Evolutionary conservation across 495 filamentous ascomycete species (phyloP).

Genomic region (Aspergillus sclerotiicarbonarius): DNA sequence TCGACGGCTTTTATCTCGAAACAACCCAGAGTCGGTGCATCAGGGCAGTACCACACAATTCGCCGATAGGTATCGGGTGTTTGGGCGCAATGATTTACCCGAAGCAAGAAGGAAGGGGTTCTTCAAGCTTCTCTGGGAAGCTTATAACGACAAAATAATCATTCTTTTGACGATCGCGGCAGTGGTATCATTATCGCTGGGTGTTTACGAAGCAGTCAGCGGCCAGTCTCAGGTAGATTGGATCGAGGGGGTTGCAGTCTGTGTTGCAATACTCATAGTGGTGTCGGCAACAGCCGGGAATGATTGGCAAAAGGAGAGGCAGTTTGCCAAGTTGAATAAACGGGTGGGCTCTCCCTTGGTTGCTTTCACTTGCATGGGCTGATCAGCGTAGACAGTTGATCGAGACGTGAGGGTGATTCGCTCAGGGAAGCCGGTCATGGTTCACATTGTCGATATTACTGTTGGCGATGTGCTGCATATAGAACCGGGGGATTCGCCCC

Average conservation of each 20-base stretch:
- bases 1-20: too few relatives aligned
- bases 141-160: conserved; percentile 83
- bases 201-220: conserved; percentile 61
- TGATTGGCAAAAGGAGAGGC: conserved; percentile 76
- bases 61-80: conserved; percentile 67
- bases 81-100: conserved; percentile 70
- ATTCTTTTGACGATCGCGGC: conserved; percentile 74
- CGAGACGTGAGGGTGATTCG: conserved; percentile 73
- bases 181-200: conserved; percentile 67
- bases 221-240: conserved; percentile 60
- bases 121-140: conserved; percentile 75
- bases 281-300: conserved; percentile 71
- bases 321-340: conserved; percentile 76
- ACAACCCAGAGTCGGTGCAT: not conserved
- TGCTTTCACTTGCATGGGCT: not conserved
- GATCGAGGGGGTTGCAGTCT: conserved; percentile 79
- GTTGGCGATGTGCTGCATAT: conserved; percentile 72
- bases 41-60: conserved; percentile 38
- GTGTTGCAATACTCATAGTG: conserved; percentile 72
- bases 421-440: conserved; percentile 68
- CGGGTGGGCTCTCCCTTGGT: conserved; percentile 38
- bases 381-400: conserved; percentile 61
- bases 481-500: conserved; percentile 70
- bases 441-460: conserved; percentile 69
- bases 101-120: conserved; percentile 71